Conservation (phyloP, 2,329 filamentous ascomycete species). For the Penicillium hordei region DNA sequence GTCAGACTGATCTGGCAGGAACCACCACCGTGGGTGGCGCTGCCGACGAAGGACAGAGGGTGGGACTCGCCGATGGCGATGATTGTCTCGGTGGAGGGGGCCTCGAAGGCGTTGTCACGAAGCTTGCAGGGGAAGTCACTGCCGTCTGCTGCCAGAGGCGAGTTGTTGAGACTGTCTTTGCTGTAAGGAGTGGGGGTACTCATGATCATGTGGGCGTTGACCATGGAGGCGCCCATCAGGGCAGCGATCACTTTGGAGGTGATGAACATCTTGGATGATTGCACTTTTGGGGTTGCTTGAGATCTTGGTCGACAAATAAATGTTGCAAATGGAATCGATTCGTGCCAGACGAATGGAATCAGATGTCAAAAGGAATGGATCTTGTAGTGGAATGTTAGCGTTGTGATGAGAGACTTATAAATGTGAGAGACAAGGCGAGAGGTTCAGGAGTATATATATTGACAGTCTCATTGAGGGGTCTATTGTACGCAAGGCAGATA, state of each 20-base stretch:
- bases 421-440: not conserved
- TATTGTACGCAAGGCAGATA: not conserved
- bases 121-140: slow-evolving; percentile 82
- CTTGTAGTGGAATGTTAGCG: slow-evolving; percentile 17
- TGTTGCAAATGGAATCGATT: slow-evolving; percentile 25
- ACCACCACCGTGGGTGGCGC: slow-evolving; percentile 82
- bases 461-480: not conserved
- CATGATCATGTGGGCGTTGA: slow-evolving; percentile 76
- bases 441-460: slow-evolving; percentile 3
- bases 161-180: slow-evolving; percentile 55
- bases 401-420: not conserved
- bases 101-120: slow-evolving; percentile 42
- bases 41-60: slow-evolving; percentile 65
- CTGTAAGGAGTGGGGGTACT: slow-evolving; percentile 64
- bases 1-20: slow-evolving; percentile 89
- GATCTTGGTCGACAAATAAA: slow-evolving; percentile 20
- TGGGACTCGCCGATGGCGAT: slow-evolving; percentile 65
- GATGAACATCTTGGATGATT: slow-evolving; percentile 30
- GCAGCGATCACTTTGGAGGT: slow-evolving; percentile 36
- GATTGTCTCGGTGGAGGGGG: slow-evolving; percentile 53
- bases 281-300: slow-evolving; percentile 8
- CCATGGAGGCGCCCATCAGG: slow-evolving; percentile 55
- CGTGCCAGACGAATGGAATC: slow-evolving; percentile 38
- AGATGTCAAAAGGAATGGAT: slow-evolving; percentile 23
- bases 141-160: slow-evolving; percentile 62